Conservation (phyloP, 2,329 filamentous ascomycete species). For the Pseudogymnoascus sp. region DNA sequence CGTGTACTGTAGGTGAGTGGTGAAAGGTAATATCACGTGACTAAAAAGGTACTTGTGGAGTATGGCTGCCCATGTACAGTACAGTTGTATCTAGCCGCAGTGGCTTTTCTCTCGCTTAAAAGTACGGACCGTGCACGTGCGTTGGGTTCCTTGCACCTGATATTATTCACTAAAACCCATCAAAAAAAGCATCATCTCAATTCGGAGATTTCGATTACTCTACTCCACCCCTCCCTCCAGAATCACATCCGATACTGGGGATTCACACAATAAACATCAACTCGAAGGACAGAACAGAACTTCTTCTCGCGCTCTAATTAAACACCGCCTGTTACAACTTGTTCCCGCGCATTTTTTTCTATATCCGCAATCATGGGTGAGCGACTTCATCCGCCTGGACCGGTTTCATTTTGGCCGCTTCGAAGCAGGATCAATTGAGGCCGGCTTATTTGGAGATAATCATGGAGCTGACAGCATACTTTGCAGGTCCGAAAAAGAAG, state of each 20-base stretch:
- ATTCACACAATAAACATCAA: slow-evolving; percentile 7
- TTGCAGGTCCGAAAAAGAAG: slow-evolving; percentile 47
- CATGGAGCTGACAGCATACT: neutral
- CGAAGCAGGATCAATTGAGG: slow-evolving; percentile 2
- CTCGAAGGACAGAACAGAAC: slow-evolving; percentile 6
- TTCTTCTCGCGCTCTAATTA: neutral
- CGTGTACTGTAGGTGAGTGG: neutral
- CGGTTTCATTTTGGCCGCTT: neutral
- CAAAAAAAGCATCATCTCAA: slow-evolving; percentile 9
- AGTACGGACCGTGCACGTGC: slow-evolving; percentile 7
- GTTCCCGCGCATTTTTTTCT: slow-evolving; percentile 6
- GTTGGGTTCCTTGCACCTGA: slow-evolving; percentile 9
- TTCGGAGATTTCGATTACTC: slow-evolving; percentile 7
- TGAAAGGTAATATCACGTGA: neutral
- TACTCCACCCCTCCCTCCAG: slow-evolving; percentile 5
- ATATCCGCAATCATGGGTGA: slow-evolving; percentile 9
- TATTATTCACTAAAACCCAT: slow-evolving; percentile 9
- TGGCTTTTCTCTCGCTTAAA: neutral
- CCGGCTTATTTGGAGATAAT: neutral
- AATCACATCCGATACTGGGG: slow-evolving; percentile 5
- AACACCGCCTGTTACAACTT: neutral
- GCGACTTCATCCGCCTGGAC: neutral
- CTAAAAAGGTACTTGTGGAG: neutral
- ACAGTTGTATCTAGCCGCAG: too few relatives aligned
- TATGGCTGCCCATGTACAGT: too few relatives aligned